Evolutionary conservation across 495 filamentous ascomycete species (phyloP).

Genomic region (Thozetella sp.): DNA sequence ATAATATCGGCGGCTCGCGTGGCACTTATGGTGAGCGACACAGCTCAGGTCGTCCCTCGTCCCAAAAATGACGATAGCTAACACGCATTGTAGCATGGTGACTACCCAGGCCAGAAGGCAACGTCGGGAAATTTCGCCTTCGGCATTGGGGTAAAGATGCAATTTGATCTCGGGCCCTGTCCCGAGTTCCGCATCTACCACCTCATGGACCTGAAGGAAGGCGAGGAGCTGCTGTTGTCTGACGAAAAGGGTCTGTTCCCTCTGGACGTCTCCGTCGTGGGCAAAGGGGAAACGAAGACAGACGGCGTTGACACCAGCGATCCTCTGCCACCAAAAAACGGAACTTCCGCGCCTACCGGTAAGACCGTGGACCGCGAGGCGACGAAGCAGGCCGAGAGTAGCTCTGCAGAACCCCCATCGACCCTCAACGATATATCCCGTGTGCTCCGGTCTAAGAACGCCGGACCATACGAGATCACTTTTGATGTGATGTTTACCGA

Average conservation of each 20-base stretch:
- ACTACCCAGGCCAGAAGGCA: constrained; percentile 41
- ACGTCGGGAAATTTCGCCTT: constrained; percentile 46
- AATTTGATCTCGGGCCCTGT: constrained; percentile 36
- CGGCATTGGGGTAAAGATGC: constrained; percentile 31
- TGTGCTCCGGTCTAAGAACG: constrained; percentile 49
- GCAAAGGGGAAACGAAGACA: constrained; percentile 8
- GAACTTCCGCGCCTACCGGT: too few species aligned
- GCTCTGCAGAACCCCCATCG: neutral
- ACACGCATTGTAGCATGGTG: constrained; percentile 31
- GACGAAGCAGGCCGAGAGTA: too few species aligned
- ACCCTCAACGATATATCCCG: constrained; percentile 14
- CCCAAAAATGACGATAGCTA: neutral
- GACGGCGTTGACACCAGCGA: neutral
- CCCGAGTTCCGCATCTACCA: constrained; percentile 46
- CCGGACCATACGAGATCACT: constrained; percentile 50
- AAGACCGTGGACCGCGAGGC: too few species aligned
- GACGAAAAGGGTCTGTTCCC: constrained; percentile 11
- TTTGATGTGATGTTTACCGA: constrained; percentile 48
- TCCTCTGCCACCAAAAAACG: neutral
- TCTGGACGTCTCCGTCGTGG: constrained; percentile 8
- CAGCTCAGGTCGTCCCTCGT: too few species aligned
- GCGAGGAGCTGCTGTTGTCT: constrained; percentile 22
- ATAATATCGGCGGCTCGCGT: constrained; percentile 31
- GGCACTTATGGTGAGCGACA: constrained; percentile 18
- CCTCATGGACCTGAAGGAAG: constrained; percentile 33